These are phyloP conservation scores for Rhizoclosmatium globosum DNA, from an alignment of 192 early-diverging fungal genomes.

Conservation along the genomic window DNA sequence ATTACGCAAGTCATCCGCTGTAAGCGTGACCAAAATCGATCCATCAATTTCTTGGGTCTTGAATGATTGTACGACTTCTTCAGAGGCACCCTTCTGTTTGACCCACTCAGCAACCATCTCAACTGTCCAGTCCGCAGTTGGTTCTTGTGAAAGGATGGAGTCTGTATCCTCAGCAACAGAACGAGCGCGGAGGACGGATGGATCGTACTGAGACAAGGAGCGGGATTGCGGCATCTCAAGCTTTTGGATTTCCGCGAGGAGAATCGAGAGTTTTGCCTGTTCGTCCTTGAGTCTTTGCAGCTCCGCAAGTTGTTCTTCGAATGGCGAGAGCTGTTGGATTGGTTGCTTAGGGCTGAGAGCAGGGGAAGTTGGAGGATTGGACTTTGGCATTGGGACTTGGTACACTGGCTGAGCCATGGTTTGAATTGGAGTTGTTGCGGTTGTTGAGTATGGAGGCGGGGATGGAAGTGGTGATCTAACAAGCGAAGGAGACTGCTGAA, in stretches of 20 bases:
- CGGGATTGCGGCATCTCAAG: too few relatives aligned
- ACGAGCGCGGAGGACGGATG: too few relatives aligned
- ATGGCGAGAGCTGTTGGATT: background rate
- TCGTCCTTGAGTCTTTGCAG: background rate
- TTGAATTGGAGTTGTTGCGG: too few relatives aligned
- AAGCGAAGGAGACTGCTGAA: background rate
- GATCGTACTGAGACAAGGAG: too few relatives aligned
- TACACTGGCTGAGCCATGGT: background rate
- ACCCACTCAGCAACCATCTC: constrained; percentile 20
- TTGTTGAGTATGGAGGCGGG: too few relatives aligned
- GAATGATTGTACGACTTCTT: too few relatives aligned
- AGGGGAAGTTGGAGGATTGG: background rate
- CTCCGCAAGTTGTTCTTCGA: background rate
- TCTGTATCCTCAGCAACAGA: background rate
- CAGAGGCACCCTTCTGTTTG: background rate
- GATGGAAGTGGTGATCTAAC: too few relatives aligned
- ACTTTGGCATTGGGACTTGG: background rate
- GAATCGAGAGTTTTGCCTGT: background rate
- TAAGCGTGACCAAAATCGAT: background rate
- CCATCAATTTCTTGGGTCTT: constrained; percentile 24
- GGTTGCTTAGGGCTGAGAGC: background rate
- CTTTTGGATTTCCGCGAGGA: constrained; percentile 5
- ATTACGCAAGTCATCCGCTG: constrained; percentile 3
- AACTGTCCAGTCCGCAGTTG: constrained; percentile 17
- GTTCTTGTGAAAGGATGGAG: background rate